These are phyloP conservation scores for Podaxis pistillaris DNA, from an alignment of 768 basidiomycete species.

Conservation along the genomic window DNA sequence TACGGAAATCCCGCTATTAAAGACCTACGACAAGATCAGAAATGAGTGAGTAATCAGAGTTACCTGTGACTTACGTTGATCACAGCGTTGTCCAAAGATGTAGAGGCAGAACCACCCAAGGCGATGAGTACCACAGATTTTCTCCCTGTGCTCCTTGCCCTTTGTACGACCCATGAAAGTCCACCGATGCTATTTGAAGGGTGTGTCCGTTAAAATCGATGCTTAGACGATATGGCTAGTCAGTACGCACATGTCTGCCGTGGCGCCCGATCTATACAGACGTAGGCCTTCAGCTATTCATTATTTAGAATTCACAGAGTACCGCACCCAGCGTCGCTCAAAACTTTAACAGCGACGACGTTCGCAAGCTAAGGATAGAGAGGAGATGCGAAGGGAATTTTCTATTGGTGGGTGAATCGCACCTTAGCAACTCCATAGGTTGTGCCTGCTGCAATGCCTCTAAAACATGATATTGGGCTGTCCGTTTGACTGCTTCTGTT, in stretches of 20 bases:
- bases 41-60: not conserved
- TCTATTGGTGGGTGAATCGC: not conserved
- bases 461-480: not conserved
- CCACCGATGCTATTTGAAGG: not conserved
- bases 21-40: not conserved
- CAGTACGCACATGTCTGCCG: not conserved
- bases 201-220: not conserved
- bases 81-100: not conserved
- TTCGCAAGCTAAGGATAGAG: constrained; percentile 19
- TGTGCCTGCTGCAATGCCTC: constrained; percentile 17
- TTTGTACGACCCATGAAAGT: constrained; percentile 1
- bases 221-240: not conserved
- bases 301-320: not conserved
- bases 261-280: not conserved
- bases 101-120: not conserved
- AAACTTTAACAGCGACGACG: constrained; percentile 40
- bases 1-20: not conserved
- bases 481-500: not conserved
- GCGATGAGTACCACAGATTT: not conserved
- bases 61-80: not conserved
- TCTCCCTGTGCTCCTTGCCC: not conserved
- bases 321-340: constrained; percentile 28
- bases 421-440: constrained; percentile 20
- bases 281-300: not conserved
- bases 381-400: not conserved